Evolutionary conservation across 345 rosid genomes (phyloP), one percentile per base, ranked within the genome.

Genomic region (Acer negundo): DNA sequence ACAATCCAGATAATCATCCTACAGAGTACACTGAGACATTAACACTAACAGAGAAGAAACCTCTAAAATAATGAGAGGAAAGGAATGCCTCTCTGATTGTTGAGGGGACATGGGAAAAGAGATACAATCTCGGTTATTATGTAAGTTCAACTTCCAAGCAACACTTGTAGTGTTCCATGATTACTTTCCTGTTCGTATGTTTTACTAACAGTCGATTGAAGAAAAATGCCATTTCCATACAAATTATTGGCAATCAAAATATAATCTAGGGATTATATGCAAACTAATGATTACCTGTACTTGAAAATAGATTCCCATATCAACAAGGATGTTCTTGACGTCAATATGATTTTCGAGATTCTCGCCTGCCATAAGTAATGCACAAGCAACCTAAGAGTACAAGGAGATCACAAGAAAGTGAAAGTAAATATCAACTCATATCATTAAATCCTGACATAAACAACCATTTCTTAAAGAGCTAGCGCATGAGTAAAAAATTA

Each of bases 1-100:
- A 74, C 83, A 86, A 77, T 86, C 89, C 78, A 86, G 77, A 62
- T 72, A 86, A 80, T 86, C 89, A 86, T 86, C 89, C 89, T 86
- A 42, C 81, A 77, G 10, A 67, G 55, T 5, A 38, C 22, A 61
- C 10, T 3, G 1, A 35, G 15, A 7, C 38, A 20, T 75, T 22
- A 51, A 38, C 28, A 42, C 31, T 56, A 35, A 11, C 58, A 6
- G 59, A 26, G 62, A 6, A 62, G 26, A 63, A 47, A 17, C 61
- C 20, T 46, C 47, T 24, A 28, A 26, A 65, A 17, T 22, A n/a
- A 11, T 9, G 13, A n/a, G 62, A 75, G 61, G 61, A 26, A 47
- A 44, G 51, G 28, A 47, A 74, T 47, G 44, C 19, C 47, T 19
- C 7, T 11, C 13, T n/a, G 35, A 74, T 49, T 64, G 61, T 47